A percentile compares a stretch with the other conserved stretches of the same genome.
Conservation (phyloP, 2,329 filamentous ascomycete species). For the Neoascochyta sp. region DNA sequence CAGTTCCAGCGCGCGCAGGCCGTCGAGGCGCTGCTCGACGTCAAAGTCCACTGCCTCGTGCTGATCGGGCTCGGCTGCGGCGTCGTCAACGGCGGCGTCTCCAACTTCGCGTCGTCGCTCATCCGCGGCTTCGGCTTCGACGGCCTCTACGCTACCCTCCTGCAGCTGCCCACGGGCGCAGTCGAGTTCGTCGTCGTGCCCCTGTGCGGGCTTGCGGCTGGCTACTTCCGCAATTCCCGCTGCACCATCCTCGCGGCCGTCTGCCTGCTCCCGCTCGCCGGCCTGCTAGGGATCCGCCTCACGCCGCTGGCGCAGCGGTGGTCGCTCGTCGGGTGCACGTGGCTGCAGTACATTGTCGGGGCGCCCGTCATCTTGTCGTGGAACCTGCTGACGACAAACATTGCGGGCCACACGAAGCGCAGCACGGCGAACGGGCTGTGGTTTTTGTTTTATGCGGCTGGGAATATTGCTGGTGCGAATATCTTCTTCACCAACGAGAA, state of each 20-base stretch:
- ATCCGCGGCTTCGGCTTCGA: slow-evolving; percentile 46
- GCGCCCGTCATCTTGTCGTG: slow-evolving; percentile 51
- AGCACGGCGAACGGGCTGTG: slow-evolving; percentile 49
- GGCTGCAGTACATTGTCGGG: slow-evolving; percentile 51
- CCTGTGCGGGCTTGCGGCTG: slow-evolving; percentile 32
- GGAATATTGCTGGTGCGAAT: slow-evolving; percentile 49
- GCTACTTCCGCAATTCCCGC: slow-evolving; percentile 28
- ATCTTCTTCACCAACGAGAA: slow-evolving; percentile 46
- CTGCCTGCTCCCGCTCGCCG: slow-evolving; percentile 47
- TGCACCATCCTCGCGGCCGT: slow-evolving; percentile 38
- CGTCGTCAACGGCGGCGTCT: slow-evolving; percentile 51
- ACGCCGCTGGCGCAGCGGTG: slow-evolving; percentile 46
- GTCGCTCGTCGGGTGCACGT: slow-evolving; percentile 52
- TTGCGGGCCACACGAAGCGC: slow-evolving; percentile 52
- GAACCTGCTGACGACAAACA: slow-evolving; percentile 46
- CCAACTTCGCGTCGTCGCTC: slow-evolving; percentile 48
- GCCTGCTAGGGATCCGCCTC: slow-evolving; percentile 50
- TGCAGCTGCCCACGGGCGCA: slow-evolving; percentile 45
- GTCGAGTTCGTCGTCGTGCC: slow-evolving; percentile 44
- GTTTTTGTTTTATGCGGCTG: slow-evolving; percentile 49
- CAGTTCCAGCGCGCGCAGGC: slow-evolving; percentile 38
- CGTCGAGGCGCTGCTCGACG: slow-evolving; percentile 41
- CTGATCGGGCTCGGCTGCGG: slow-evolving; percentile 45
- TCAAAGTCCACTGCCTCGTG: slow-evolving; percentile 40
- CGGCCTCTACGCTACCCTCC: slow-evolving; percentile 41